phyloP scores from a whole-genome alignment of 805 yeast genomes.

The Schizosaccharomyces osmophilus region DNA sequence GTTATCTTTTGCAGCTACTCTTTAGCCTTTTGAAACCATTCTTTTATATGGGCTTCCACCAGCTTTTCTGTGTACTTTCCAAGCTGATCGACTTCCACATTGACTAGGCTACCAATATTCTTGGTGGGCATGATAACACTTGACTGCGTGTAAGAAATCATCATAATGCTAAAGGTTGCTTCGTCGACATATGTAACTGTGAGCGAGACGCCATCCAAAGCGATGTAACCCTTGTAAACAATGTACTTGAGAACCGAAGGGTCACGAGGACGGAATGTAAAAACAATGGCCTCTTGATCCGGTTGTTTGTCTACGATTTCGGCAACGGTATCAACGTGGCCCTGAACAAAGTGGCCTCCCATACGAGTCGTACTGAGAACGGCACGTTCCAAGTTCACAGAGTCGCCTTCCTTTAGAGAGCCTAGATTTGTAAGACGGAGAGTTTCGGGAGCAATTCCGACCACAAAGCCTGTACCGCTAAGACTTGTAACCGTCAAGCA shows the following conservation, averaged over 20 bases:
- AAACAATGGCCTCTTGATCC: conserved; percentile 55
- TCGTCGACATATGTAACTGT: conserved; percentile 50
- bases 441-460: conserved; percentile 79
- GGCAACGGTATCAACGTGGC: conserved; percentile 86
- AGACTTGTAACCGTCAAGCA: conserved; percentile 86
- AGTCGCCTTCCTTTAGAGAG: conserved; percentile 26
- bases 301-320: conserved; percentile 24
- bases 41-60: conserved; percentile 16
- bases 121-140: conserved; percentile 50
- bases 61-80: conserved; percentile 84
- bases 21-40: neutral
- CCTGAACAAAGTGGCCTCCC: conserved; percentile 96
- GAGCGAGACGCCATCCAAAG: conserved; percentile 78
- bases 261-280: conserved; percentile 35
- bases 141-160: conserved; percentile 74
- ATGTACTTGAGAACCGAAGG: conserved; percentile 36
- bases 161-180: conserved; percentile 49
- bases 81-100: conserved; percentile 82
- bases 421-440: conserved; percentile 60
- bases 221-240: conserved; percentile 85
- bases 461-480: conserved; percentile 23
- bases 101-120: conserved; percentile 37
- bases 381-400: conserved; percentile 81
- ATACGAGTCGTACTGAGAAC: conserved; percentile 57
- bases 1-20: neutral